These are phyloP conservation scores for Neolentinus lepideus DNA, from an alignment of 1,284 basidiomycete genomes.

Conservation along the genomic window DNA sequence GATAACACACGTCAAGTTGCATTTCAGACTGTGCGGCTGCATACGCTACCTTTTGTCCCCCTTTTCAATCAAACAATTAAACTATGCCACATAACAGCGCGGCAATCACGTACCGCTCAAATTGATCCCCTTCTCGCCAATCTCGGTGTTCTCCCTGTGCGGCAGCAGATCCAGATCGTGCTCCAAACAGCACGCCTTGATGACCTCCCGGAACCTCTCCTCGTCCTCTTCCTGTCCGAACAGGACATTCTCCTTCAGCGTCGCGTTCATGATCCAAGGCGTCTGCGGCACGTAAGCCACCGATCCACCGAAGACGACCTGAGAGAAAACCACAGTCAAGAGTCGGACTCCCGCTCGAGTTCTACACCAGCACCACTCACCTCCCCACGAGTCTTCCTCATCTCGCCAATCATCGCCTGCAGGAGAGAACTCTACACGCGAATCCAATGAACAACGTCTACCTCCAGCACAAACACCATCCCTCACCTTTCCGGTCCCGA, in stretches of 20 bases:
- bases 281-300: conserved; percentile 75
- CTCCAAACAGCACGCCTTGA: conserved; percentile 55
- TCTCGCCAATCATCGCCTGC: conserved; percentile 74
- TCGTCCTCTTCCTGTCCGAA: conserved; percentile 60
- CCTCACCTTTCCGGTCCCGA: conserved; percentile 66
- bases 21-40: not conserved
- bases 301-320: conserved; percentile 58
- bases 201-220: conserved; percentile 40
- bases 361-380: conserved; percentile 22
- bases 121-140: conserved; percentile 81
- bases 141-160: conserved; percentile 66
- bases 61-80: conserved; percentile 19
- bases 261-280: conserved; percentile 76
- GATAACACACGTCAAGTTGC: conserved; percentile 24
- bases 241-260: conserved; percentile 58
- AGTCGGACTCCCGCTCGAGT: not conserved
- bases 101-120: conserved; percentile 36
- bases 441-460: not conserved
- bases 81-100: conserved; percentile 1
- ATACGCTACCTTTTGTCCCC: conserved; percentile 42
- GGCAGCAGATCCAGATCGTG: conserved; percentile 64
- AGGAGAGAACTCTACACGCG: conserved; percentile 48
- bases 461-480: not conserved
- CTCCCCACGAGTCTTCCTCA: conserved; percentile 55
- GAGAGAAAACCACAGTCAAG: conserved; percentile 8